A percentile compares a stretch with the other conserved stretches of the same genome.
Evolutionary conservation across 164 flowering plant species (phyloP).

Genomic region (Taxillus chinensis): DNA sequence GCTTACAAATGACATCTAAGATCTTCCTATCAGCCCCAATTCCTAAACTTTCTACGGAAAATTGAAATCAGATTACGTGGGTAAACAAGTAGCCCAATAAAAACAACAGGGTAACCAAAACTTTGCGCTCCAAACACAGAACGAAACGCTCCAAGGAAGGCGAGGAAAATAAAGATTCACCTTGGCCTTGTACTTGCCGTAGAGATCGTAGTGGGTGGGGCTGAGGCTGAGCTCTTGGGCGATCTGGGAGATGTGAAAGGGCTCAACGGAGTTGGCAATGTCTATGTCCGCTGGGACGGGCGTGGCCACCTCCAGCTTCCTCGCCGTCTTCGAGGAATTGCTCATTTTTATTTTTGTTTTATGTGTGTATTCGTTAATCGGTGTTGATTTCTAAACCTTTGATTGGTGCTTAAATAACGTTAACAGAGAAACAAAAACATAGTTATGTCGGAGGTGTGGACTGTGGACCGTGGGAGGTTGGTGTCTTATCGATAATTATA

Average conservation of each 20-base stretch:
- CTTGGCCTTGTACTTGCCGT: conserved; percentile 99
- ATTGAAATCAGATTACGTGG: too few species aligned
- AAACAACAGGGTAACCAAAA: too few species aligned
- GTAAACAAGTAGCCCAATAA: neutral
- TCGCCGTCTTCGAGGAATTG: conserved; percentile 39
- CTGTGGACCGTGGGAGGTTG: too few species aligned
- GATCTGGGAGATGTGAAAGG: conserved; percentile 80
- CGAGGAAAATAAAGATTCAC: conserved; percentile 21
- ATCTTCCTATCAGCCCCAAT: too few species aligned
- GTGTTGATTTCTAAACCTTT: too few species aligned
- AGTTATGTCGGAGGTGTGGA: too few species aligned
- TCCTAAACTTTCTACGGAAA: too few species aligned
- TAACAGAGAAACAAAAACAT: too few species aligned
- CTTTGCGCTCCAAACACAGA: neutral
- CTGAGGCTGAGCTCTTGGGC: conserved; percentile 69
- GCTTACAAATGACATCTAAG: too few species aligned
- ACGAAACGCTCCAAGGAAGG: neutral
- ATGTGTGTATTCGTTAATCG: too few species aligned
- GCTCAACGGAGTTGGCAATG: conserved; percentile 81
- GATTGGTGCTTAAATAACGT: too few species aligned
- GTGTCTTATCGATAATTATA: too few species aligned
- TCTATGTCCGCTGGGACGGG: conserved; percentile 98
- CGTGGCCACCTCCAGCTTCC: conserved; percentile 68
- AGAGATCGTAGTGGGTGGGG: conserved; percentile 76
- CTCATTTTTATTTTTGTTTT: conserved; percentile 16